Conservation (phyloP, 1,139 yeast genomes). For the Trichomonascaceae sp. region DNA sequence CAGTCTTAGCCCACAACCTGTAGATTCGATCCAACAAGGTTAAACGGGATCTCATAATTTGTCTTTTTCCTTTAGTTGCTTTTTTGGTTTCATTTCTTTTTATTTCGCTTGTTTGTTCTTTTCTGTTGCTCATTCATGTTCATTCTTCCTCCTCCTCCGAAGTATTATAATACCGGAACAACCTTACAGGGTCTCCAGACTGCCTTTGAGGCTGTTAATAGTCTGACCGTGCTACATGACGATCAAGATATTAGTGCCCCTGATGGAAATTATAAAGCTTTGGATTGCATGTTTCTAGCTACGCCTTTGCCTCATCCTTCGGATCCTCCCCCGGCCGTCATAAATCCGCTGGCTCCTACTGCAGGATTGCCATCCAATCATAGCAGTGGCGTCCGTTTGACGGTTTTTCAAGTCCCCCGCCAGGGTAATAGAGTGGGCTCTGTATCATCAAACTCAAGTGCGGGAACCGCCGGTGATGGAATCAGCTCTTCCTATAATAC, state of each 20-base stretch:
- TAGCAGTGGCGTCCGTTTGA: slow-evolving; percentile 26
- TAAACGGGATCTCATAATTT: too few species aligned
- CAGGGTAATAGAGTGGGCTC: neutral
- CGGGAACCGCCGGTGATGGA: neutral
- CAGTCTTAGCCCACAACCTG: neutral
- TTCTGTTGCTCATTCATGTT: slow-evolving; percentile 17
- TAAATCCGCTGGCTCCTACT: slow-evolving; percentile 35
- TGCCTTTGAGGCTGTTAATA: slow-evolving; percentile 27
- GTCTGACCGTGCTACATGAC: slow-evolving; percentile 19
- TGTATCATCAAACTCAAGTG: neutral
- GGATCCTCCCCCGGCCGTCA: slow-evolving; percentile 31
- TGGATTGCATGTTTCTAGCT: slow-evolving; percentile 31
- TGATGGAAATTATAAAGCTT: slow-evolving; percentile 29
- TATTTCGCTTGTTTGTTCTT: neutral
- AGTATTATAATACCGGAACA: slow-evolving; percentile 20
- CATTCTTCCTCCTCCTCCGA: slow-evolving; percentile 28
- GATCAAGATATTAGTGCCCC: slow-evolving; percentile 24
- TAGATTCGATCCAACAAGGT: too few species aligned
- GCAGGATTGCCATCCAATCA: slow-evolving; percentile 25
- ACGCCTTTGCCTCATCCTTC: slow-evolving; percentile 35
- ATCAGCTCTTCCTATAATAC: slow-evolving; percentile 1
- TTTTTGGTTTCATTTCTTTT: neutral
- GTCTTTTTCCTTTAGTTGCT: too few species aligned
- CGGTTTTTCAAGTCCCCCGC: slow-evolving; percentile 12
- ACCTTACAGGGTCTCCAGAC: slow-evolving; percentile 16